phyloP scores from a whole-genome alignment of 179 eudicot species.

The Dionaea muscipula region DNA sequence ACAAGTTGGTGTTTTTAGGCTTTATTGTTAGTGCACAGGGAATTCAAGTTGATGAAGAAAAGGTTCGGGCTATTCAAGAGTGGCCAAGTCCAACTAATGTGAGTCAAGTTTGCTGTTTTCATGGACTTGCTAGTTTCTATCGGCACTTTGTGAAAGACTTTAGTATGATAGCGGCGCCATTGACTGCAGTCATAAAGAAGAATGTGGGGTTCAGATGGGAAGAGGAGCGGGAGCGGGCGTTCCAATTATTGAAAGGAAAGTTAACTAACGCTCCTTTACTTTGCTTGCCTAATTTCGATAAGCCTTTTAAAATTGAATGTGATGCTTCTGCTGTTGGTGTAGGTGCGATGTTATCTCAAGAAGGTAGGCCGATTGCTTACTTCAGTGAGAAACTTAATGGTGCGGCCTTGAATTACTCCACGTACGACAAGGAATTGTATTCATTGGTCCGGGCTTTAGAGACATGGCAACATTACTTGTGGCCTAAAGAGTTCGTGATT shows the following conservation, averaged over 20 bases:
- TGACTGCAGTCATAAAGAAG: slow-evolving; percentile 5
- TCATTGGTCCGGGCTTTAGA: slow-evolving; percentile 1
- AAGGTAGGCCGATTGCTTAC: not conserved
- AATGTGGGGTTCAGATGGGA: not conserved
- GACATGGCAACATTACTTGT: too few relatives aligned
- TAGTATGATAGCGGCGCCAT: slow-evolving; percentile 1
- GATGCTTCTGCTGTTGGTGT: too few relatives aligned
- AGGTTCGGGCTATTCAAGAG: slow-evolving; percentile 1
- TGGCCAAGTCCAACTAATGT: slow-evolving; percentile 5
- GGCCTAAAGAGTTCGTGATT: too few relatives aligned
- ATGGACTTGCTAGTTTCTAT: slow-evolving; percentile 11
- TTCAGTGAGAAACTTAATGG: too few relatives aligned
- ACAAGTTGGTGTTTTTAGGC: too few relatives aligned
- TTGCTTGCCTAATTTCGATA: not conserved
- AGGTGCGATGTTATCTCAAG: not conserved
- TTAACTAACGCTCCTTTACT: not conserved
- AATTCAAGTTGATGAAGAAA: too few relatives aligned
- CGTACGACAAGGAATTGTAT: slow-evolving; percentile 7
- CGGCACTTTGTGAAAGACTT: not conserved
- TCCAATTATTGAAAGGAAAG: not conserved
- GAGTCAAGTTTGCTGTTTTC: not conserved
- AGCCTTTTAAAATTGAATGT: too few relatives aligned
- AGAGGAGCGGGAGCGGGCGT: not conserved
- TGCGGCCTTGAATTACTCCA: not conserved
- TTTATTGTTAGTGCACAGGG: too few relatives aligned